These are phyloP conservation scores for Ustilago vetiveriae DNA, from an alignment of 1,284 basidiomycete genomes.

Conservation along the genomic window DNA sequence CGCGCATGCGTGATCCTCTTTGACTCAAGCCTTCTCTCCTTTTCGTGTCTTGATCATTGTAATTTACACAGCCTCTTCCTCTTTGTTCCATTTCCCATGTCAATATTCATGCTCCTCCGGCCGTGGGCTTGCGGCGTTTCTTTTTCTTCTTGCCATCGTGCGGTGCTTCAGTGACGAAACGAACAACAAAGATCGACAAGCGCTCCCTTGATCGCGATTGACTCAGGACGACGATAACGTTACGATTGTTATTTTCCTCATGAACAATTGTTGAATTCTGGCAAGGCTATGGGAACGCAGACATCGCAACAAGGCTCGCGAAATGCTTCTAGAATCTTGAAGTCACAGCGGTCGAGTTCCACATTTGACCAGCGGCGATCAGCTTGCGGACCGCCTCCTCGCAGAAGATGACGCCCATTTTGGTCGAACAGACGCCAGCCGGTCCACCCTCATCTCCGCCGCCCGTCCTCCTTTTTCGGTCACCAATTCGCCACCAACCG, in stretches of 20 bases:
- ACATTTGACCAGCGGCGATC: conserved; percentile 45
- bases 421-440: conserved; percentile 46
- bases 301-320: too few species aligned
- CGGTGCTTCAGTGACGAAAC: neutral
- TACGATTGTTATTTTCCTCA: too few species aligned
- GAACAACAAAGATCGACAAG: too few species aligned
- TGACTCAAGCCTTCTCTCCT: conserved; percentile 10
- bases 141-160: neutral
- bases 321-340: too few species aligned
- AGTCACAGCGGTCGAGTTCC: conserved; percentile 18
- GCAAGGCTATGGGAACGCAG: too few species aligned
- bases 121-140: conserved; percentile 38
- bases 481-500: conserved; percentile 57
- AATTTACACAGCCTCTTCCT: conserved; percentile 28
- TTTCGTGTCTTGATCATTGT: conserved; percentile 21
- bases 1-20: conserved; percentile 12
- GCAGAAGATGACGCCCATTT: conserved; percentile 52
- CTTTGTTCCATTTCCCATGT: conserved; percentile 10
- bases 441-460: conserved; percentile 52
- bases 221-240: too few species aligned
- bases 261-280: too few species aligned
- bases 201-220: too few species aligned
- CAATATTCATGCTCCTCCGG: conserved; percentile 34
- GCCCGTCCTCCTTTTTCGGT: conserved; percentile 21
- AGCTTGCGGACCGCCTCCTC: conserved; percentile 53